phyloP scores from a whole-genome alignment of 495 filamentous ascomycete species.

The Penicillium egyptiacum region DNA sequence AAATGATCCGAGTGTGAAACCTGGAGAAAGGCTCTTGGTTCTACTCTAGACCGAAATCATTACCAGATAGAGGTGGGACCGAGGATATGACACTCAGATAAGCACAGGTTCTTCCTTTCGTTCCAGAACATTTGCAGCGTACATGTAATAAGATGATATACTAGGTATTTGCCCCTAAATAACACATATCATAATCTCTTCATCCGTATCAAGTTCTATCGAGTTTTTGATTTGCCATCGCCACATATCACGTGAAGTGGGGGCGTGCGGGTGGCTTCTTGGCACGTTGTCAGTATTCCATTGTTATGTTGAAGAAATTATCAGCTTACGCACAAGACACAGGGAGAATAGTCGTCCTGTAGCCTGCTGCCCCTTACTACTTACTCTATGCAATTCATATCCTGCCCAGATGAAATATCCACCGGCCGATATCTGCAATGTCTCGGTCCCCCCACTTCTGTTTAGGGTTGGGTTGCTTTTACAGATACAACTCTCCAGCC shows the following conservation, averaged over 20 bases:
- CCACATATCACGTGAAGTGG: constrained; percentile 18
- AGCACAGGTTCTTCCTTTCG: not conserved
- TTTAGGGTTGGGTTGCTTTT: not conserved
- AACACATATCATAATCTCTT: not conserved
- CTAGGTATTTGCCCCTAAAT: not conserved
- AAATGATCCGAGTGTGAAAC: constrained; percentile 2
- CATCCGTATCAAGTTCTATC: not conserved
- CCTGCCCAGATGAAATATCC: not conserved
- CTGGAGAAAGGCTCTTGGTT: not conserved
- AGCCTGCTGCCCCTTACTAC: not conserved
- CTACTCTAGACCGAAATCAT: constrained; percentile 3
- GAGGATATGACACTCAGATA: not conserved
- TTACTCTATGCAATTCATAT: not conserved
- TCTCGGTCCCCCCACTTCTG: not conserved
- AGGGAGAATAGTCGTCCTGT: not conserved
- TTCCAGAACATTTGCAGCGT: not conserved
- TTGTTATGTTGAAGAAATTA: not conserved
- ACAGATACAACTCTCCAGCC: not conserved
- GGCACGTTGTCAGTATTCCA: not conserved
- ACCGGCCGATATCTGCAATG: not conserved
- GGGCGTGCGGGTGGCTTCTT: constrained; percentile 11
- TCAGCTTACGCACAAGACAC: not conserved
- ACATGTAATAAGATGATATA: not conserved
- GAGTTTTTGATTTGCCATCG: constrained; percentile 5
- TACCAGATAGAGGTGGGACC: constrained; percentile 9